These are phyloP conservation scores for Cupressus sempervirens DNA, from an alignment of 75 land plant genomes.

Conservation along the genomic window DNA sequence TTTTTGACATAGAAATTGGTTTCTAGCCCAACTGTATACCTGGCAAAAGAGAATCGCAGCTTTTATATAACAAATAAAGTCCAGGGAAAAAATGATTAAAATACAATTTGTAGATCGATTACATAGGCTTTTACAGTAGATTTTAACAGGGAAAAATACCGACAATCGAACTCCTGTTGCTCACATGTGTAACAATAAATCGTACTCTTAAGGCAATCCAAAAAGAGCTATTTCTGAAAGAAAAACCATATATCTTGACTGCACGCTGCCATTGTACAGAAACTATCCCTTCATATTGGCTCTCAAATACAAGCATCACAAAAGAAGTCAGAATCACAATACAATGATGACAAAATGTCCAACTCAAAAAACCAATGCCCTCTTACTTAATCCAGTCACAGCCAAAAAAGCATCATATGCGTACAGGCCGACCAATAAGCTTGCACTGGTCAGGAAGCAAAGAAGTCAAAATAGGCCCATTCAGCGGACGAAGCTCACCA, in stretches of 20 bases:
- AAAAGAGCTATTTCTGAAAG: conserved; percentile 2
- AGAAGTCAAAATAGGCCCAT: conserved; percentile 63
- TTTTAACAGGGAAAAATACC: background rate
- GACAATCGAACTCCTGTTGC: background rate
- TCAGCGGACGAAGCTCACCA: conserved; percentile 64
- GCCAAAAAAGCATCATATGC: background rate
- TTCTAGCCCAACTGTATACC: background rate
- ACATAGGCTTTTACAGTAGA: conserved; percentile 10
- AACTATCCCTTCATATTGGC: background rate
- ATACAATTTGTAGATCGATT: conserved; percentile 12
- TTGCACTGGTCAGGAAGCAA: conserved; percentile 75
- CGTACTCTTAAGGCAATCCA: background rate
- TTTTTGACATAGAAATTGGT: background rate
- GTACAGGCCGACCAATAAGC: conserved; percentile 59
- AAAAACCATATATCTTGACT: background rate
- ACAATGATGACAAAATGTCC: background rate
- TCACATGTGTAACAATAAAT: background rate
- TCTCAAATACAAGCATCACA: background rate
- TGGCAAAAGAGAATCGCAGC: background rate
- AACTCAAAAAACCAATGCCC: background rate
- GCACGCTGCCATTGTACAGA: conserved; percentile 3
- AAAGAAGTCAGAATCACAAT: conserved; percentile 12
- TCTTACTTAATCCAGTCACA: background rate
- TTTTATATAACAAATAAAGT: background rate
- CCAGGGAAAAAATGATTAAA: background rate